These are phyloP conservation scores for Boletellus ananas DNA, from an alignment of 768 basidiomycete species.

Conservation along the genomic window DNA sequence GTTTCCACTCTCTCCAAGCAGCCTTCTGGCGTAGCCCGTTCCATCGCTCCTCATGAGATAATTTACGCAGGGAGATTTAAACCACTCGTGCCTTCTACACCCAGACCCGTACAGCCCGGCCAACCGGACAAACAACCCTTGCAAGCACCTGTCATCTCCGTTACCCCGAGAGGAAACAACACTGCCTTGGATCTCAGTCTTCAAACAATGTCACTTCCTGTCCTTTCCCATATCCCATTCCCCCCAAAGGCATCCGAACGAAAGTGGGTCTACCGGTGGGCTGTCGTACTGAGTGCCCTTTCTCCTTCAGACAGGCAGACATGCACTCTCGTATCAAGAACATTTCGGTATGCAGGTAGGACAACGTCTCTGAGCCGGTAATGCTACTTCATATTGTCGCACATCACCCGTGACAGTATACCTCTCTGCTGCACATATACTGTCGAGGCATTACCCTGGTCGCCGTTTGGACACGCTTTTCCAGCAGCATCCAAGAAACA, in stretches of 20 bases:
- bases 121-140: background rate
- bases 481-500: slow-evolving; percentile 38
- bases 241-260: slow-evolving; percentile 60
- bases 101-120: background rate
- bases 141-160: background rate
- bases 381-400: background rate
- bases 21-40: background rate
- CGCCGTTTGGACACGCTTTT: slow-evolving; percentile 41
- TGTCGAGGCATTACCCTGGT: slow-evolving; percentile 48
- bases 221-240: slow-evolving; percentile 43
- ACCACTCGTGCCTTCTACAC: slow-evolving; percentile 2
- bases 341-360: slow-evolving; percentile 61
- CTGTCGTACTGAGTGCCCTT: slow-evolving; percentile 52
- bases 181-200: background rate
- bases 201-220: slow-evolving; percentile 1
- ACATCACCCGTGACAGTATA: slow-evolving; percentile 43
- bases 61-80: slow-evolving; percentile 15
- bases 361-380: background rate
- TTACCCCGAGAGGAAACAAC: background rate
- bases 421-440: slow-evolving; percentile 52
- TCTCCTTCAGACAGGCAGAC: slow-evolving; percentile 39
- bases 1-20: background rate
- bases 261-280: slow-evolving; percentile 48
- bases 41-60: background rate
- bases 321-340: slow-evolving; percentile 54